Percentiles rank a stretch among this genome's conserved stretches.
phyloP scores from a whole-genome alignment of 768 basidiomycete genomes.

The Boletus tomentosulus region DNA sequence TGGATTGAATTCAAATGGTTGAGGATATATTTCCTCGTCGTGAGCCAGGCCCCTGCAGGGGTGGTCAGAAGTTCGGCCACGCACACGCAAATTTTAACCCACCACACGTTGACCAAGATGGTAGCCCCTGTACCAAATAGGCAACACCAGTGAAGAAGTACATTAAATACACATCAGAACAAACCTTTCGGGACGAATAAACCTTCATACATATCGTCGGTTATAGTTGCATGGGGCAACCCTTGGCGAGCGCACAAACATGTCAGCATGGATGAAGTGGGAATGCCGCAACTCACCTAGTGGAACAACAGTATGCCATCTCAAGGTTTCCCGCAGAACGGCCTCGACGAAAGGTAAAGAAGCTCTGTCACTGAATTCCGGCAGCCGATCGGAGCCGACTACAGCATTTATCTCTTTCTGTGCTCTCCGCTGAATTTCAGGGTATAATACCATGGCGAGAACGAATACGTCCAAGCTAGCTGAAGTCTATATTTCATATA shows the following conservation, averaged over 20 bases:
- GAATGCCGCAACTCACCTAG: conserved; percentile 15
- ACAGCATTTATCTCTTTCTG: conserved; percentile 24
- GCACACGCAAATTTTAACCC: background rate
- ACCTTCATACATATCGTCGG: conserved; percentile 24
- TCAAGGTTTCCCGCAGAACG: conserved; percentile 17
- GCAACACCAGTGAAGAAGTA: background rate
- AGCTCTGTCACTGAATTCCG: conserved; percentile 19
- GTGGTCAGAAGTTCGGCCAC: background rate
- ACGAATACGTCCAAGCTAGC: conserved; percentile 18
- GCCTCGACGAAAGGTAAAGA: conserved; percentile 27
- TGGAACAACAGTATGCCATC: conserved; percentile 23
- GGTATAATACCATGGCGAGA: conserved; percentile 29
- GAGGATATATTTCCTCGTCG: conserved; percentile 34
- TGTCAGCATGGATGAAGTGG: background rate
- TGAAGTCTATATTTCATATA: conserved; percentile 14
- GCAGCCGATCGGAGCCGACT: conserved; percentile 19
- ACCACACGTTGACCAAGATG: conserved; percentile 25
- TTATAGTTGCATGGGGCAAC: conserved; percentile 19
- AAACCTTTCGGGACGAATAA: conserved; percentile 23
- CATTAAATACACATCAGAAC: background rate
- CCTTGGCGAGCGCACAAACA: conserved; percentile 6
- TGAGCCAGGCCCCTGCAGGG: conserved; percentile 35
- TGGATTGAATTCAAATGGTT: conserved; percentile 40
- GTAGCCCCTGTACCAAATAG: conserved; percentile 11
- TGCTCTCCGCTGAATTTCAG: conserved; percentile 19